Percentiles rank a stretch among this genome's conserved stretches.
phyloP scores from a whole-genome alignment of 805 yeast genomes.

The Monosporozyma unispora region DNA sequence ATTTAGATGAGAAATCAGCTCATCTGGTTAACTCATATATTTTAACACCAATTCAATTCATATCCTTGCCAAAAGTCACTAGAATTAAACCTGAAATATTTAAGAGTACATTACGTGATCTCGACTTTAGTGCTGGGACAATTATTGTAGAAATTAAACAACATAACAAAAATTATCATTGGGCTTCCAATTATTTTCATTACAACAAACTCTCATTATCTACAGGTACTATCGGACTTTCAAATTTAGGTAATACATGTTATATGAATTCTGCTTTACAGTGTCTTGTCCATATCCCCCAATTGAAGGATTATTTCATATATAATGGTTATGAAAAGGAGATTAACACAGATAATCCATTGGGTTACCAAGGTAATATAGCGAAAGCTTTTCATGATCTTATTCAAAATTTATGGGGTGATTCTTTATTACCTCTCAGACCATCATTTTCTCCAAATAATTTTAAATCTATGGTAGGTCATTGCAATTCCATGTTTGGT shows the following conservation, averaged over 20 bases:
- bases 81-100: slow-evolving; percentile 18
- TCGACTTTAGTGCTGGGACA: slow-evolving; percentile 19
- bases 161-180: slow-evolving; percentile 21
- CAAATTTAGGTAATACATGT: slow-evolving; percentile 82
- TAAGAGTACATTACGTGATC: slow-evolving; percentile 13
- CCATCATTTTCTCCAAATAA: slow-evolving; percentile 53
- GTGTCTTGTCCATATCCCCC: slow-evolving; percentile 80
- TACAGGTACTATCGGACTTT: slow-evolving; percentile 49
- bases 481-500: slow-evolving; percentile 69
- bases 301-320: slow-evolving; percentile 65
- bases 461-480: slow-evolving; percentile 71
- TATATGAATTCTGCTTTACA: slow-evolving; percentile 94
- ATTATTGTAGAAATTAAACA: slow-evolving; percentile 30
- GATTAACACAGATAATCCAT: slow-evolving; percentile 66
- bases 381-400: slow-evolving; percentile 68
- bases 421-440: slow-evolving; percentile 13
- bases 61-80: slow-evolving; percentile 16
- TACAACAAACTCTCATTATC: slow-evolving; percentile 28
- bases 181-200: slow-evolving; percentile 31
- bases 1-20: slow-evolving; percentile 3
- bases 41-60: slow-evolving; percentile 26
- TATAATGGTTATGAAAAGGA: slow-evolving; percentile 53
- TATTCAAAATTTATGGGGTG: slow-evolving; percentile 49
- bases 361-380: slow-evolving; percentile 76
- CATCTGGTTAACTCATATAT: slow-evolving; percentile 7